Conservation (phyloP, 306 rosid genomes). For the Vigna mungo region DNA sequence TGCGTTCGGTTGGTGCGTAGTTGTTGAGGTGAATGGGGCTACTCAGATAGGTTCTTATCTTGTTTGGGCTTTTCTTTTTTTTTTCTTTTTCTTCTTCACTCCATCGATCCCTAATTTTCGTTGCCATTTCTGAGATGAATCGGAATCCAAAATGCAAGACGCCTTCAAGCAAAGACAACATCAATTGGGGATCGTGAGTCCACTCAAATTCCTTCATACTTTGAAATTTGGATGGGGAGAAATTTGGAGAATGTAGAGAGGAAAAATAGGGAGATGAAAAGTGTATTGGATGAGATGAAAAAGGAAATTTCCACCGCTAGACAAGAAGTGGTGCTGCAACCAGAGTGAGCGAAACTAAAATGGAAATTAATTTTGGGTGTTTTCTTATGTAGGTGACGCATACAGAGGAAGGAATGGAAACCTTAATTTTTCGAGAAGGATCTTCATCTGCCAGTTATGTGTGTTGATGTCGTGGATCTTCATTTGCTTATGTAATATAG, state of each 20-base stretch:
- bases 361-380: constrained; percentile 36
- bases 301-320: constrained; percentile 42
- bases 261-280: constrained; percentile 78
- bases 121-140: constrained; percentile 64
- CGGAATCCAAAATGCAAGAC: constrained; percentile 78
- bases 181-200: constrained; percentile 43
- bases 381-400: constrained; percentile 76
- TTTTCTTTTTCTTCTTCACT: neutral
- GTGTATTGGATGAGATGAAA: constrained; percentile 62
- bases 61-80: constrained; percentile 8
- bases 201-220: too few species aligned
- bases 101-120: constrained; percentile 38
- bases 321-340: constrained; percentile 40
- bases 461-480: constrained; percentile 76
- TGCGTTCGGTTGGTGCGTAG: constrained; percentile 36
- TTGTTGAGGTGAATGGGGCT: constrained; percentile 45
- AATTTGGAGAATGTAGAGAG: constrained; percentile 73
- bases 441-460: constrained; percentile 87
- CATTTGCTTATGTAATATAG: constrained; percentile 53
- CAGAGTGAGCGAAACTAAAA: constrained; percentile 52
- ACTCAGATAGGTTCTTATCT: constrained; percentile 47
- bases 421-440: constrained; percentile 74
- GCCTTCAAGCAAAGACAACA: constrained; percentile 69
- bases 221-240: constrained; percentile 54
- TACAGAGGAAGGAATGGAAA: constrained; percentile 83